Evolutionary conservation across 2,329 filamentous ascomycete genomes (phyloP), one percentile per base, ranked within the genome.

Genomic region (Trichoderma semiorbis): DNA sequence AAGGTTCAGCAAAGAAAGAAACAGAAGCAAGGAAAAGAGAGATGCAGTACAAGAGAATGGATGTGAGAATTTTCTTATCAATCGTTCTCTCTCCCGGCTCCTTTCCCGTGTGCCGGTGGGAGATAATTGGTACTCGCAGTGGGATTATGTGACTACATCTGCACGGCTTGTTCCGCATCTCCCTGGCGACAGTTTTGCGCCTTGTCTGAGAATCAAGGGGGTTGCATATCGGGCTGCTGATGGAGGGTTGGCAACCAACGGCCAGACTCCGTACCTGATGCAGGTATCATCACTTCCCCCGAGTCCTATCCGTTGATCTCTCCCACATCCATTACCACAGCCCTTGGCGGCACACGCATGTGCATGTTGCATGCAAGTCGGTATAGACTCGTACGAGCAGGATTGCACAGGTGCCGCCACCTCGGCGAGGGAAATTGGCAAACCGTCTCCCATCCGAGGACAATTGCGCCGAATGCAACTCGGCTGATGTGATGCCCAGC

Each of bases 341-440:
- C 18, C 43, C 43, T 50, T 50, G 43, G 43, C 43, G 43, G 43
- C 43, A 50, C 43, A 50, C 18, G 43, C 43, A 50, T 21, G 10
- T 10, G 28, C n/a, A 34, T 53, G 55, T 34, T 10, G 28, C 10
- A 34, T 34, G 39, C 66, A 28, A 12, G n/a, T 64, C 43, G 21
- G 16, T 18, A 39, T 39, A 6, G 3, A 28, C 14, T 68, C 30
- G 34, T 57, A 34, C 26, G 53, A 68, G 36, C 53, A 60, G 34
- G 36, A 69, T 61, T 34, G 39, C 66, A 69, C 66, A 69, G 55
- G 39, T 62, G 66, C 36, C 43, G 66, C 57, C 66, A 61, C 61
- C 39, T 69, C 36, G 57, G 57, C 55, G 57, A 69, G 66, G 30
- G 26, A 60, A 47, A 50, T 69, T 24, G 63, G 47, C 57, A 43